phyloP scores from a whole-genome alignment of 1,284 basidiomycete species.

The Psilocybe mexicana region DNA sequence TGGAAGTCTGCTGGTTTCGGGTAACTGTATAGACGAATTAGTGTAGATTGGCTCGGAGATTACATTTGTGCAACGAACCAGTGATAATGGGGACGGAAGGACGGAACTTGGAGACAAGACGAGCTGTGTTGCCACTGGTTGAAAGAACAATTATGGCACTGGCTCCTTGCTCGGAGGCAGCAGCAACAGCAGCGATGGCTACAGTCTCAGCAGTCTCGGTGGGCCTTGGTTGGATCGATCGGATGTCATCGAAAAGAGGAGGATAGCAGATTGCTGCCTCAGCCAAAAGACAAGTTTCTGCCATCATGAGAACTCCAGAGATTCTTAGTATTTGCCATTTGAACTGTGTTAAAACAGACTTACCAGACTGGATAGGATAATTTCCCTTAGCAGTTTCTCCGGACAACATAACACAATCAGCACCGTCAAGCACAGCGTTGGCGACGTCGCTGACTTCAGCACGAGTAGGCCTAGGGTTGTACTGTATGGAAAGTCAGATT shows the following conservation, averaged over 20 bases:
- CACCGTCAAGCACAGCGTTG: conserved; percentile 95
- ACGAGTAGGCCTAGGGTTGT: conserved; percentile 95
- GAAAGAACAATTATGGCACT: conserved; percentile 96
- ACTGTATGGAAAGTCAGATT: conserved; percentile 45
- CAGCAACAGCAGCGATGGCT: conserved; percentile 91
- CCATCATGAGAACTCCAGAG: conserved; percentile 92
- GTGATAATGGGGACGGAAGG: conserved; percentile 94
- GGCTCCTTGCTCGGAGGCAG: conserved; percentile 92
- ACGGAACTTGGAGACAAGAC: conserved; percentile 96
- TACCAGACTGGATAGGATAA: conserved; percentile 92
- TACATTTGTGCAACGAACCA: conserved; percentile 47
- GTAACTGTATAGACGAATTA: conserved; percentile 64
- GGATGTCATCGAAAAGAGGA: conserved; percentile 88
- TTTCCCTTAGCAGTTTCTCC: conserved; percentile 96
- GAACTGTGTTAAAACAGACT: conserved; percentile 27
- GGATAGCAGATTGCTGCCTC: conserved; percentile 94
- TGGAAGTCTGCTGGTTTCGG: conserved; percentile 92
- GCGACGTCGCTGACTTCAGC: conserved; percentile 97
- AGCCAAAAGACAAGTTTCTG: conserved; percentile 94
- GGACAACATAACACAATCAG: conserved; percentile 98
- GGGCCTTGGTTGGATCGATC: conserved; percentile 76
- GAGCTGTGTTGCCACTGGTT: conserved; percentile 95
- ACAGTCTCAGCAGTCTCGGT: conserved; percentile 94
- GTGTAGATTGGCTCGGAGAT: conserved; percentile 1
- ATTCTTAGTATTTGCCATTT: not conserved